phyloP scores from a whole-genome alignment of 805 yeast genomes.

The Yamadazyma tumulicola region DNA sequence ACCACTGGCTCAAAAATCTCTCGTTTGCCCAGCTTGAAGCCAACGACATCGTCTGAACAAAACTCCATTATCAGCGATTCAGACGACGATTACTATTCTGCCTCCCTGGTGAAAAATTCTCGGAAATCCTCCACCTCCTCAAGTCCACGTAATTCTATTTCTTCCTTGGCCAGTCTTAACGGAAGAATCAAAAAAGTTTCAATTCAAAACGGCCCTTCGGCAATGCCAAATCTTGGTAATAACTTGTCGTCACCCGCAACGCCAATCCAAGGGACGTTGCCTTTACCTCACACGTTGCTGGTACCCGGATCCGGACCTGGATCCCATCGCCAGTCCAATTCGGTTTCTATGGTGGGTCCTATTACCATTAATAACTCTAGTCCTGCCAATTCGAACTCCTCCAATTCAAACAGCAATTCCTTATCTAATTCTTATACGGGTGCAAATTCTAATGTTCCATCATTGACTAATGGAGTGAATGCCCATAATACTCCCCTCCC shows the following conservation, averaged over 20 bases:
- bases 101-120: slow-evolving; percentile 16
- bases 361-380: not conserved
- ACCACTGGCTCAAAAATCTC: slow-evolving; percentile 27
- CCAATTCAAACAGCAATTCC: not conserved
- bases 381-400: not conserved
- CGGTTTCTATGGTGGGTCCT: not conserved
- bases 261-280: not conserved
- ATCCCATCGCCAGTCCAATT: not conserved
- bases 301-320: not conserved
- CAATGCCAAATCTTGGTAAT: slow-evolving; percentile 8
- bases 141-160: slow-evolving; percentile 33
- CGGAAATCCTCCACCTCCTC: slow-evolving; percentile 17
- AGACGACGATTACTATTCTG: slow-evolving; percentile 34
- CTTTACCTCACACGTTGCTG: too few species aligned
- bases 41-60: slow-evolving; percentile 14
- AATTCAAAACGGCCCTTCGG: not conserved
- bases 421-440: too few species aligned
- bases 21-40: slow-evolving; percentile 29
- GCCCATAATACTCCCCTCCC: slow-evolving; percentile 2
- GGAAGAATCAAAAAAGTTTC: slow-evolving; percentile 25
- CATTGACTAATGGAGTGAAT: not conserved
- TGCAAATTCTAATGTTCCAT: not conserved
- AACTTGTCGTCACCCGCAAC: slow-evolving; percentile 2
- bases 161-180: slow-evolving; percentile 27
- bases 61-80: slow-evolving; percentile 24